Percentiles rank a stretch among this genome's conserved stretches.
These are phyloP conservation scores for Microdochium bolleyi DNA, from an alignment of 2,329 filamentous ascomycete genomes.

Conservation along the genomic window DNA sequence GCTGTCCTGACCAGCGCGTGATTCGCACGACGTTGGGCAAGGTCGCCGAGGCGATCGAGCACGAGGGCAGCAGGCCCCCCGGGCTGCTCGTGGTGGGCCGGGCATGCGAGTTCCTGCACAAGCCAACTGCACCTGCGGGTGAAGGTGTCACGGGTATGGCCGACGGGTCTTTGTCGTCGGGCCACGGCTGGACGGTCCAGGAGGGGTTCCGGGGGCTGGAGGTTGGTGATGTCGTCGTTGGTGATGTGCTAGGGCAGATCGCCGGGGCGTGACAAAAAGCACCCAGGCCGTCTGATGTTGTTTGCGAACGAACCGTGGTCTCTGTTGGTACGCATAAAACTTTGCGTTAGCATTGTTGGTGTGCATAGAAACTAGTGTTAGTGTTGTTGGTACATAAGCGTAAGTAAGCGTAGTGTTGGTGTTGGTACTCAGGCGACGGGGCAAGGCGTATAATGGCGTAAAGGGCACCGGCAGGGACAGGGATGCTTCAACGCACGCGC, in stretches of 20 bases:
- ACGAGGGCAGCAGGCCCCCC: conserved; percentile 81
- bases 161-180: conserved; percentile 49
- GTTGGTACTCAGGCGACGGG: too few relatives aligned
- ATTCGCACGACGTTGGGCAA: conserved; percentile 78
- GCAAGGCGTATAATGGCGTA: too few relatives aligned
- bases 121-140: conserved; percentile 59
- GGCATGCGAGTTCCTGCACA: conserved; percentile 72
- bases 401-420: too few relatives aligned
- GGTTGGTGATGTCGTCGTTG: not conserved
- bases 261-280: not conserved
- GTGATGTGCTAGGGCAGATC: not conserved
- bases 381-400: too few relatives aligned
- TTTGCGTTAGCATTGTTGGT: too few relatives aligned
- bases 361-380: too few relatives aligned
- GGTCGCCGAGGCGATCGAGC: conserved; percentile 76
- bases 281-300: not conserved
- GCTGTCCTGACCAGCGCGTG: conserved; percentile 88
- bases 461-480: too few relatives aligned
- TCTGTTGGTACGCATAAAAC: not conserved
- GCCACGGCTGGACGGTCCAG: not conserved
- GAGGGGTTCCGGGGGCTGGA: not conserved
- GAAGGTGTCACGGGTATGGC: conserved; percentile 79
- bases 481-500: too few relatives aligned
- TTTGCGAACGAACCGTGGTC: not conserved
- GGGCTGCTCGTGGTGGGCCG: conserved; percentile 79